Conservation (phyloP, 2,329 filamentous ascomycete genomes). For the Sporothrix curviconia region DNA sequence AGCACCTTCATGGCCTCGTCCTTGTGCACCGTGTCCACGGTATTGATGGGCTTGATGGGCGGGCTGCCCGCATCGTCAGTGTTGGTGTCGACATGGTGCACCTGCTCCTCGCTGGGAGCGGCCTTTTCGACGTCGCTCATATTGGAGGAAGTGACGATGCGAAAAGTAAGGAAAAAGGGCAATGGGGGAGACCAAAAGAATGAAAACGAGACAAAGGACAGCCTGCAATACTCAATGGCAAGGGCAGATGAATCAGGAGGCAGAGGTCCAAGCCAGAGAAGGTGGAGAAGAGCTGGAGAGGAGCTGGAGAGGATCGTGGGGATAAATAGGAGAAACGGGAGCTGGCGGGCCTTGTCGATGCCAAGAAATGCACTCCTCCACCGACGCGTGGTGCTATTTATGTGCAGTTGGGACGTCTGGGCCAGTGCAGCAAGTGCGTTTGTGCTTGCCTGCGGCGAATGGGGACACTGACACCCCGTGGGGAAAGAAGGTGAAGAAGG, state of each 20-base stretch:
- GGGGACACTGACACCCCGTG: no score
- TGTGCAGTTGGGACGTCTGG: not conserved
- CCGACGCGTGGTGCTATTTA: not conserved
- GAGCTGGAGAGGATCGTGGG: not conserved
- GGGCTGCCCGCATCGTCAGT: not conserved
- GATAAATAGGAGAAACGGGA: not conserved
- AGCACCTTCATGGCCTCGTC: conserved; percentile 11
- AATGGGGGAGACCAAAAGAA: not conserved
- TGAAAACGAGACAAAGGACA: not conserved
- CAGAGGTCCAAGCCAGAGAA: not conserved
- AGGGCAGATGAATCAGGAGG: not conserved
- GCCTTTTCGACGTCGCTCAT: conserved; percentile 3
- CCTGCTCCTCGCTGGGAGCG: not conserved
- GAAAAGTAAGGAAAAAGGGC: not conserved
- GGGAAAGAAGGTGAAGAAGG: not conserved
- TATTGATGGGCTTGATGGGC: not conserved
- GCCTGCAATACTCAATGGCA: not conserved
- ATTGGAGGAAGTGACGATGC: not conserved
- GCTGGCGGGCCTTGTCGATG: not conserved
- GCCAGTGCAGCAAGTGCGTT: not conserved
- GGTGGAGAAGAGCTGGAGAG: not conserved
- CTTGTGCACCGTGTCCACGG: conserved; percentile 9
- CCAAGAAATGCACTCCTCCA: not conserved
- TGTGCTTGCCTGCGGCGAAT: no score
- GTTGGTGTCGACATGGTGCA: not conserved